Evolutionary conservation across 768 basidiomycete genomes (phyloP), one percentile per base, ranked within the genome.

Genomic region (Lactarius trivialis): DNA sequence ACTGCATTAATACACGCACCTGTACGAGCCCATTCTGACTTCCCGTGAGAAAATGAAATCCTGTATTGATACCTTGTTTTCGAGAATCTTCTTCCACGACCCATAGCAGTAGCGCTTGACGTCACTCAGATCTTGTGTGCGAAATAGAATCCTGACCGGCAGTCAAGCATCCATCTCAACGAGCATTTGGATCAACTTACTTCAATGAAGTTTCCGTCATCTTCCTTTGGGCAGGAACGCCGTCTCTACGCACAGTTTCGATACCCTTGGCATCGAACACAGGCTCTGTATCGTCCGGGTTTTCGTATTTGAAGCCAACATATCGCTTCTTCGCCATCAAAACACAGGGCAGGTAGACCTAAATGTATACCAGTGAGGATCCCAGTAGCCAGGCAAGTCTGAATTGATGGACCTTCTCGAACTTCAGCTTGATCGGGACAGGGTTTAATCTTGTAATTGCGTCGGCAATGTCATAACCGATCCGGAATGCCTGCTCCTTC

Each of bases 291-390:
- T 97, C 91, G 66, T 93, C 89, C 0, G 87, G 81, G 57, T 76
- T 81, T 73, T 99, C 97, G 65, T 88, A 98, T 71, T 94, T 96
- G 78, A 91, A 97, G 1, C 97, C 97, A 24, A 98, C 96, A 68
- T 99, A 99, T 68, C 96, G 85, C 72, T 99, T 99, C 80, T 99
- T 99, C 2, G 96, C 92, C 81, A 97, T 82, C n/a, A 99, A 80
- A 0, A 98, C 85, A 68, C 91, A 95, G 2, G 94, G 94, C 49
- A 94, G 80, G 72, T 98, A 98, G 4, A 98, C 93, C 93, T 96
- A 68, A 58, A 48, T 28, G 43, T n/a, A 41, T 17, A n/a, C 36
- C 19, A 39, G n/a, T 51, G 19, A 21, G n/a, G 14, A 21, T 11
- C n/a, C 33, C 26, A 43, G 39, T 12, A 36, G 59, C 43, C 24